Base-by-base conservation (phyloP, 2,329 filamentous ascomycete genomes). In the Ophiostoma perfectum region DNA sequence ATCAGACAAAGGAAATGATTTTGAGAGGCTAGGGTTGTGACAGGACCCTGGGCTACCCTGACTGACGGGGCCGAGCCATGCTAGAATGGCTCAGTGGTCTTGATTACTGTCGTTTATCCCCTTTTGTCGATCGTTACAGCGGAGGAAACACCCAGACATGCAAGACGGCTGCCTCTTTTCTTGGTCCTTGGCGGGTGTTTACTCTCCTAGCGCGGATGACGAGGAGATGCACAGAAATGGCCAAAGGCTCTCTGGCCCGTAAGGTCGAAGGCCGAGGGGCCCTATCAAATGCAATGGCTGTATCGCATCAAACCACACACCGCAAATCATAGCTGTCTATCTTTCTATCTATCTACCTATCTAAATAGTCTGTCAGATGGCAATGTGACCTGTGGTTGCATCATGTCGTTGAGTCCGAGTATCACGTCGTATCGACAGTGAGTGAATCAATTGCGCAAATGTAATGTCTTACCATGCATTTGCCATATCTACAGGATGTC, bases 321-420 rank as follows among this genome's bases (percentile, higher is more conserved):
- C 27, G 27, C 27, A 27, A 27, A 27, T 27, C 27, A 27, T 27
- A 27, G 27, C 27, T 27, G 27, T 27, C 2, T 8, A 55, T 5
- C 38, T 36, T 12, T 12, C 18, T 12, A 38, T n/a, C 12, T 16
- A 16, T 14, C 55, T 60, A 60, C 27, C 6, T 14, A 14, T 27
- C 27, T 16, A 4, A 38, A 38, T 39, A n/a, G 55, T 41, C 58
- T 27, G n/a, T 39, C 36, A 27, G 16, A 38, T 4, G 60, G 60
- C n/a, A 36, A 64, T 64, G 62, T 64, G 62, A 64, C 41, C 62
- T 14, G 62, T 64, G 39, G 39, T 64, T 64, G 62, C 62, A 64
- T 44, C 60, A 39, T 62, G 27, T 18, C n/a, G 16, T 38, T 27
- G 18, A n/a, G 16, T 58, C 49, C 4, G n/a, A 55, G 49, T 6